Percentiles rank a stretch among this genome's conserved stretches.
Evolutionary conservation across 305 asterid genomes (phyloP).

Genomic region (Vinca major): DNA sequence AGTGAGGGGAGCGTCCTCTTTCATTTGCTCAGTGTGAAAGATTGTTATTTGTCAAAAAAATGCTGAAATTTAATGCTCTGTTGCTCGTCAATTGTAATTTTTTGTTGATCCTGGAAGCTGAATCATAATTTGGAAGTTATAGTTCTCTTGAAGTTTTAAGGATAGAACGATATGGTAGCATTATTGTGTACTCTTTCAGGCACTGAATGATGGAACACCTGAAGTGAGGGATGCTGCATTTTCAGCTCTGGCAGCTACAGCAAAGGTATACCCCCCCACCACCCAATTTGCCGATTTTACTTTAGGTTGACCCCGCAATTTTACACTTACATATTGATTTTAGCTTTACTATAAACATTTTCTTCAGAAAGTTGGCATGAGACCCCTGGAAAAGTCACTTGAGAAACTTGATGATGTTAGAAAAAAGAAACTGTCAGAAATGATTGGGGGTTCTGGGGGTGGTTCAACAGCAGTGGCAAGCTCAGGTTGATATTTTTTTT

Average conservation of each 20-base stretch:
- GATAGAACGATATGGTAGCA: neutral
- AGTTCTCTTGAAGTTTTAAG: neutral
- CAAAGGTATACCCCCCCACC: conserved; percentile 18
- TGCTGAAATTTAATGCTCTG: neutral
- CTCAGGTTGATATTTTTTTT: conserved; percentile 43
- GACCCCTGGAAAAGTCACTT: conserved; percentile 89
- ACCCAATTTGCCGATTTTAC: neutral
- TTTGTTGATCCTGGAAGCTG: neutral
- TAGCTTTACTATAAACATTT: conserved; percentile 11
- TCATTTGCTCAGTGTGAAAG: neutral
- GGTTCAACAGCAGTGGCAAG: conserved; percentile 38
- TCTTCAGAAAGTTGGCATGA: conserved; percentile 85
- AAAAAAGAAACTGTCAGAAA: conserved; percentile 85
- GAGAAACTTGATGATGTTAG: conserved; percentile 94
- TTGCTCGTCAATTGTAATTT: neutral
- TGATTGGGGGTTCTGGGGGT: conserved; percentile 77
- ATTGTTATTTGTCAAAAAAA: neutral
- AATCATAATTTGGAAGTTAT: too few species aligned
- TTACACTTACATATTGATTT: conserved; percentile 3
- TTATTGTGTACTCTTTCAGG: conserved; percentile 32
- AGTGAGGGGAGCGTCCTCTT: neutral
- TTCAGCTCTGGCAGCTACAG: conserved; percentile 73
- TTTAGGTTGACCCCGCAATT: too few species aligned
- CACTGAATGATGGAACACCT: conserved; percentile 98
- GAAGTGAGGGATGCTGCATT: conserved; percentile 99